Evolutionary conservation across 1,139 yeast species (phyloP), one percentile per base, ranked within the genome.

Genomic region (Arxiozyma slooffiae): DNA sequence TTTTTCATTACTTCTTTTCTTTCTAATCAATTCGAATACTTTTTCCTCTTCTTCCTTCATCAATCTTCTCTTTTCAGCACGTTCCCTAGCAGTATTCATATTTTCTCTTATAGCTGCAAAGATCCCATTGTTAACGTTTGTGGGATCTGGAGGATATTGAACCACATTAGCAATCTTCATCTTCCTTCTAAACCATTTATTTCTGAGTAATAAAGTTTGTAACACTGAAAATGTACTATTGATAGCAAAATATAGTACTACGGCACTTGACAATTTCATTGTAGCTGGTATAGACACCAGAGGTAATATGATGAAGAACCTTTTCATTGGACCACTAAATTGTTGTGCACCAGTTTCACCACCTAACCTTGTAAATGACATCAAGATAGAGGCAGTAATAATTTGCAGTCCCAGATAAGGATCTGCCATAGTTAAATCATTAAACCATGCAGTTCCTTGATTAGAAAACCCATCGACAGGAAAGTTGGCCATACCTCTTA

Each of bases 381-480:
- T 78, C 54, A 89, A 85, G 24, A 85, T 76, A 18, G 80, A 77
- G n/a, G 96, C 96, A 17, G 97, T 82, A 48, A 88, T 71, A 48
- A 84, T 71, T 64, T 90, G 98, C 55, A 92, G 74, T 8, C 96
- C 97, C 54, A 87, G 73, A 69, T 85, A 92, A 2, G 97, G 97
- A 67, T 92, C 99, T 2, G 95, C 83, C 40, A 80, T 83, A 18
- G 85, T 75, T 61, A 92, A 76, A 67, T 92, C 85, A 23, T 71
- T 69, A 66, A 92, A 89, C 98, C 98, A 92, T 7, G 76, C 74
- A 40, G 76, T 68, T 60, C 99, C 99, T 67, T 87, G 88, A 43
- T 75, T 73, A 9, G 74, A 61, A 58, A 94, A 79, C 0, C 97
- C 97, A 52, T 85, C 87, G 3, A 90, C 95, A 1, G 96, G 96